A percentile compares a stretch with the other conserved stretches of the same genome.
phyloP scores from a whole-genome alignment of 2,329 filamentous ascomycete genomes.

The Fusarium pseudonygamai region DNA sequence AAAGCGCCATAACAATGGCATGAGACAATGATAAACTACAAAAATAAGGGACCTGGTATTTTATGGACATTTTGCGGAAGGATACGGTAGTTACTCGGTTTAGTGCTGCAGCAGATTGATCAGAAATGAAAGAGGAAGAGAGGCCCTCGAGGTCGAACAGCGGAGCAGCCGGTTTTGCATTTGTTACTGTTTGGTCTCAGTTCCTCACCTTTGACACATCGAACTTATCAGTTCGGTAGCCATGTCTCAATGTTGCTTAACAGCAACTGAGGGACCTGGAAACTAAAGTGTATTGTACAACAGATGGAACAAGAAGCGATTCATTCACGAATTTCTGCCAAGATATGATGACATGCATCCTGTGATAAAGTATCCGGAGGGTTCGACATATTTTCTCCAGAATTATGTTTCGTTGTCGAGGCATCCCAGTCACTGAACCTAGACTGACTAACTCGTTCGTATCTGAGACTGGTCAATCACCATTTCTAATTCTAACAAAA shows the following conservation, averaged over 20 bases:
- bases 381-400: neutral
- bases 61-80: slow-evolving; percentile 17
- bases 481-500: neutral
- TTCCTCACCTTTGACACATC: slow-evolving; percentile 16
- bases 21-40: slow-evolving; percentile 30
- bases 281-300: slow-evolving; percentile 33
- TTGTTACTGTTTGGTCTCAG: slow-evolving; percentile 36
- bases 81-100: slow-evolving; percentile 20
- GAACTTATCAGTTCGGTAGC: neutral
- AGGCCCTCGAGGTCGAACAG: slow-evolving; percentile 22
- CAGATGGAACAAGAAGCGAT: slow-evolving; percentile 35
- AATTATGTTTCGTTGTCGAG: neutral
- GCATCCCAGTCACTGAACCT: neutral
- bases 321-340: neutral
- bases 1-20: neutral
- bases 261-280: neutral
- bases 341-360: neutral
- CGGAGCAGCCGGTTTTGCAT: slow-evolving; percentile 41
- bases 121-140: slow-evolving; percentile 23
- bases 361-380: neutral
- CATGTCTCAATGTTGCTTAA: neutral
- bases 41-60: slow-evolving; percentile 33
- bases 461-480: neutral
- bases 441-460: neutral
- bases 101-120: slow-evolving; percentile 38